Conservation (phyloP, 2,329 filamentous ascomycete genomes). For the Aspergillus pseudoterreus region DNA sequence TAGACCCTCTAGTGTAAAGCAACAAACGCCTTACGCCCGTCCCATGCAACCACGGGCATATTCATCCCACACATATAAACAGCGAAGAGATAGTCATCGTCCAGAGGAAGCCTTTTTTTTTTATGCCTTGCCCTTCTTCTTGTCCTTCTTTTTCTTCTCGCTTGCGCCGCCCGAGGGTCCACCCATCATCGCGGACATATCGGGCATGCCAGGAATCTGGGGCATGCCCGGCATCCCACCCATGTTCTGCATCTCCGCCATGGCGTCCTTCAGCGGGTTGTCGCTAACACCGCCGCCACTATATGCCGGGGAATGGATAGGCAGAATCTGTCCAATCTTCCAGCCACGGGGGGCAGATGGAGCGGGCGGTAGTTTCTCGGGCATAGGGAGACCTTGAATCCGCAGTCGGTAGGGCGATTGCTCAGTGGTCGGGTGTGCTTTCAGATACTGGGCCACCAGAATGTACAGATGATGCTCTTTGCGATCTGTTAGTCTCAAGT, state of each 20-base stretch:
- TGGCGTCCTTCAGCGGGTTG: slow-evolving; percentile 93
- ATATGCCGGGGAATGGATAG: slow-evolving; percentile 82
- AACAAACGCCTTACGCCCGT: slow-evolving; percentile 36
- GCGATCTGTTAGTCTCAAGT: not conserved
- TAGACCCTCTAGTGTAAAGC: slow-evolving; percentile 14
- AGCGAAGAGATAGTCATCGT: slow-evolving; percentile 7
- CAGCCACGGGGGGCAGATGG: slow-evolving; percentile 80
- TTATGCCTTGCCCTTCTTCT: slow-evolving; percentile 47
- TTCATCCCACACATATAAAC: slow-evolving; percentile 13
- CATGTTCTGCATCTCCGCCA: slow-evolving; percentile 76
- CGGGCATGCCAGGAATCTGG: slow-evolving; percentile 45
- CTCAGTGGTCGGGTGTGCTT: slow-evolving; percentile 72
- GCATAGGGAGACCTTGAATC: slow-evolving; percentile 68
- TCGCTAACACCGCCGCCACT: slow-evolving; percentile 91
- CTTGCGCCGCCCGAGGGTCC: slow-evolving; percentile 25
- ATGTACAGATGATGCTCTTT: slow-evolving; percentile 79
- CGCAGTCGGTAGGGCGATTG: slow-evolving; percentile 66
- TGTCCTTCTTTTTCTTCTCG: slow-evolving; percentile 48
- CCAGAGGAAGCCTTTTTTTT: not conserved
- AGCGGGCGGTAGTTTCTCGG: slow-evolving; percentile 64
- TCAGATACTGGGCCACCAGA: slow-evolving; percentile 72
- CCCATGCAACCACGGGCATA: slow-evolving; percentile 32
- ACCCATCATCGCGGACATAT: slow-evolving; percentile 54
- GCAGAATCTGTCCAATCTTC: slow-evolving; percentile 82
- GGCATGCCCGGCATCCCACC: slow-evolving; percentile 42